Conservation (phyloP, 139 green algal species). For the Chlorella sp. region DNA sequence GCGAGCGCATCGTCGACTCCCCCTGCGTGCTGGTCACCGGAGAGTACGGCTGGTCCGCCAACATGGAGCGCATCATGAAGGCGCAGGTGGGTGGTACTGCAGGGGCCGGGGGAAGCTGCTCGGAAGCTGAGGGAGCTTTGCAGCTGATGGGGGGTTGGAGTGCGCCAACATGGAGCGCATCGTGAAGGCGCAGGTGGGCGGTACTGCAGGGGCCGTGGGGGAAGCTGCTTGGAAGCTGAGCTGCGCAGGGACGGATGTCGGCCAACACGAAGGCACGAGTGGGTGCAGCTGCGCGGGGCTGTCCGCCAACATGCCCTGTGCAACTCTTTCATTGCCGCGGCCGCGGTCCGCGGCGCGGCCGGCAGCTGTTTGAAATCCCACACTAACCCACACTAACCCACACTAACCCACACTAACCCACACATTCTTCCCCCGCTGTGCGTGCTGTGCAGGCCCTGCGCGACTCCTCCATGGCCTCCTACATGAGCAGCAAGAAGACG, state of each 20-base stretch:
- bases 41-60: slow-evolving; percentile 99
- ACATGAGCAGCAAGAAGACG: slow-evolving; percentile 99
- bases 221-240: too few species aligned
- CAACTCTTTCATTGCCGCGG: too few species aligned
- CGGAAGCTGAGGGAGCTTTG: too few species aligned
- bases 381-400: not conserved
- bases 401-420: not conserved
- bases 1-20: slow-evolving; percentile 98
- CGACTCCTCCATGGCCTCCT: slow-evolving; percentile 95
- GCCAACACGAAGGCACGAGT: too few species aligned
- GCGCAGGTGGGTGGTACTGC: slow-evolving; percentile 71
- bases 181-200: slow-evolving; percentile 96
- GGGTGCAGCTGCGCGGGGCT: too few species aligned
- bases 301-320: too few species aligned
- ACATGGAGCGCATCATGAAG: slow-evolving; percentile 99
- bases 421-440: not conserved
- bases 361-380: not conserved
- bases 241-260: too few species aligned
- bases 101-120: too few species aligned
- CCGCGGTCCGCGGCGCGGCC: too few species aligned
- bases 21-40: slow-evolving; percentile 99
- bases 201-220: too few species aligned
- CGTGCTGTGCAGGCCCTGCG: slow-evolving; percentile 82
- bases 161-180: slow-evolving; percentile 99
- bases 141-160: slow-evolving; percentile 32